Evolutionary conservation across 2,329 filamentous ascomycete species (phyloP).

Genomic region (Ceratocystis eucalypticola): DNA sequence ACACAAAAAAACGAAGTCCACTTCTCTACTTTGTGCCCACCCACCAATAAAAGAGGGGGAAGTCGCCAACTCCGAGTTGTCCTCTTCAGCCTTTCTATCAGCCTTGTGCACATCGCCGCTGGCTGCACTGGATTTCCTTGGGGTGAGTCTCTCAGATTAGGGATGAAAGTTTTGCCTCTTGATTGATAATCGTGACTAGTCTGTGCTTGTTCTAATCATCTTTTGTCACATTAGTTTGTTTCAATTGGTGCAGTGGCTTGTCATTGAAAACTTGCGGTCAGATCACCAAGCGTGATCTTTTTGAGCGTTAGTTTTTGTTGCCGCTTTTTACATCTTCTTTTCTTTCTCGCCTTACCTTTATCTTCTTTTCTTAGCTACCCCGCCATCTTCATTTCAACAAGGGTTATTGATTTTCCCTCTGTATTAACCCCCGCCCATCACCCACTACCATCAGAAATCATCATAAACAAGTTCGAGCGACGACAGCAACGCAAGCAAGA

Average conservation of each 20-base stretch:
- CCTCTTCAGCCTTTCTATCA: too few species aligned
- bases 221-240: not conserved
- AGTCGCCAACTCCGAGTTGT: too few species aligned
- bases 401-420: not conserved
- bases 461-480: not conserved
- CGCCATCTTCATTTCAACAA: not conserved
- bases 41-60: too few species aligned
- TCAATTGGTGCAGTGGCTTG: not conserved
- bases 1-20: too few species aligned
- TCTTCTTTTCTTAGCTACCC: not conserved
- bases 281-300: not conserved
- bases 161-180: not conserved
- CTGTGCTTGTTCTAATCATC: not conserved
- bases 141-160: too few species aligned
- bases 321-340: not conserved
- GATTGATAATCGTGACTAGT: not conserved
- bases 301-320: not conserved
- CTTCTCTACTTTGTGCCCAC: too few species aligned
- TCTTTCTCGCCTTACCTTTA: too few species aligned
- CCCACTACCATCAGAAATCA: not conserved
- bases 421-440: too few species aligned
- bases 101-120: too few species aligned
- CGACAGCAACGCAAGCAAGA: not conserved
- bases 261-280: not conserved
- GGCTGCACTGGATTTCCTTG: too few species aligned